phyloP scores from a whole-genome alignment of 2,329 filamentous ascomycete species.

The Fusarium beomiforme region DNA sequence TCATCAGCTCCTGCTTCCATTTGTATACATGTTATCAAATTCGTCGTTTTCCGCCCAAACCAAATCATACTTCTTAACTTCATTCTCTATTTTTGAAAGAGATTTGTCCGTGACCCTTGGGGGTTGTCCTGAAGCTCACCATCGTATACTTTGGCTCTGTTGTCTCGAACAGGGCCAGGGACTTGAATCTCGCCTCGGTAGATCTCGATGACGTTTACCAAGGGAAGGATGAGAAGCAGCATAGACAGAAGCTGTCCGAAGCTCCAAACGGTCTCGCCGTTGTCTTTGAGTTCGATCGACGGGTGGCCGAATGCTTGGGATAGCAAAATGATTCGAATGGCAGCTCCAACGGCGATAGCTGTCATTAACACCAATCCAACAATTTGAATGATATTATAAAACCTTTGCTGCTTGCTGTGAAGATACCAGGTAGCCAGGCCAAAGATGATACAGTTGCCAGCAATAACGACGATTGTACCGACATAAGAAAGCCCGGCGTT shows the following conservation, averaged over 20 bases:
- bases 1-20: not conserved
- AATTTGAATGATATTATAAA: constrained; percentile 64
- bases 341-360: constrained; percentile 67
- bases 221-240: constrained; percentile 37
- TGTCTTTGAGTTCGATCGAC: constrained; percentile 40
- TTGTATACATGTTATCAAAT: not conserved
- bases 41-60: not conserved
- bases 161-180: constrained; percentile 54
- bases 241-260: constrained; percentile 40
- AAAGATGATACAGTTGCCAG: constrained; percentile 67
- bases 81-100: constrained; percentile 46
- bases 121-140: constrained; percentile 52
- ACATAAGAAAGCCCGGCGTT: constrained; percentile 61
- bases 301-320: constrained; percentile 65
- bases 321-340: constrained; percentile 64
- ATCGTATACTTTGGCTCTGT: constrained; percentile 50
- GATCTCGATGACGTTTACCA: constrained; percentile 30
- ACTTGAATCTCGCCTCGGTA: constrained; percentile 43
- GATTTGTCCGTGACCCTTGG: constrained; percentile 49
- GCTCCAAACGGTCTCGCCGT: constrained; percentile 39
- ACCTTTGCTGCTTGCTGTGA: constrained; percentile 63
- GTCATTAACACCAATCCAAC: constrained; percentile 64
- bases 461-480: constrained; percentile 70
- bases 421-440: constrained; percentile 71
- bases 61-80: not conserved